A percentile compares a stretch with the other conserved stretches of the same genome.
phyloP scores from a whole-genome alignment of 2,329 filamentous ascomycete species.

The Epichloe baconii region DNA sequence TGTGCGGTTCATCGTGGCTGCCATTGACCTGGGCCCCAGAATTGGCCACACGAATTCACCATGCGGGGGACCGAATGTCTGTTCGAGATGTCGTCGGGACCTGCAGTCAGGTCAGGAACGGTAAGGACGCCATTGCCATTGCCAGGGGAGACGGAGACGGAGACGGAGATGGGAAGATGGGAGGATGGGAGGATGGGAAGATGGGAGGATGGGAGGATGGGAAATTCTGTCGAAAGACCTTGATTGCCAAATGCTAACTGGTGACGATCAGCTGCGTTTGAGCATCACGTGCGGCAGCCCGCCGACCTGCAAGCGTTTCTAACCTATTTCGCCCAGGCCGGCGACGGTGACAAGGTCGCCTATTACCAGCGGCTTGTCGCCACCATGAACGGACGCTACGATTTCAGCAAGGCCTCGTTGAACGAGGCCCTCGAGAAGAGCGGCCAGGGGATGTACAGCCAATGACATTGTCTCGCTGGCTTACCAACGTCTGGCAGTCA shows the following conservation, averaged over 20 bases:
- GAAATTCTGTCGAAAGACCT: not conserved
- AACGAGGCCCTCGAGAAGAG: conserved; percentile 33
- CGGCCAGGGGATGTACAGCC: conserved; percentile 29
- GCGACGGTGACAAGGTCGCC: conserved; percentile 34
- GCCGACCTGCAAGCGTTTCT: conserved; percentile 28
- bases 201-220: not conserved
- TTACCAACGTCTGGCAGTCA: conserved; percentile 19
- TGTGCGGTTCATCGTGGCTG: conserved; percentile 56
- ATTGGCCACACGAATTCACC: conserved; percentile 56
- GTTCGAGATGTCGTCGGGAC: conserved; percentile 44
- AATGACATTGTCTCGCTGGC: conserved; percentile 40
- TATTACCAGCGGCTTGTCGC: conserved; percentile 51
- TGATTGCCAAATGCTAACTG: conserved; percentile 9
- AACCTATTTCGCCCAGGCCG: conserved; percentile 29
- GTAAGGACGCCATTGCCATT: conserved; percentile 15
- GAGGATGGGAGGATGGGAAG: no score
- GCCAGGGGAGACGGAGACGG: not conserved
- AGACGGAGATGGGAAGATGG: not conserved
- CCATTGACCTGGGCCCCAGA: conserved; percentile 45
- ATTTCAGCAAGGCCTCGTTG: conserved; percentile 47
- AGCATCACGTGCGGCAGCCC: conserved; percentile 24
- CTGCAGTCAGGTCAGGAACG: conserved; percentile 35
- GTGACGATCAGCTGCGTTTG: conserved; percentile 23
- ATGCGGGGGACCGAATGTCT: conserved; percentile 54
- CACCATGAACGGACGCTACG: conserved; percentile 55